Evolutionary conservation across 139 green algal genomes (phyloP), one percentile per base, ranked within the genome.

Genomic region (Ulvella scutata): DNA sequence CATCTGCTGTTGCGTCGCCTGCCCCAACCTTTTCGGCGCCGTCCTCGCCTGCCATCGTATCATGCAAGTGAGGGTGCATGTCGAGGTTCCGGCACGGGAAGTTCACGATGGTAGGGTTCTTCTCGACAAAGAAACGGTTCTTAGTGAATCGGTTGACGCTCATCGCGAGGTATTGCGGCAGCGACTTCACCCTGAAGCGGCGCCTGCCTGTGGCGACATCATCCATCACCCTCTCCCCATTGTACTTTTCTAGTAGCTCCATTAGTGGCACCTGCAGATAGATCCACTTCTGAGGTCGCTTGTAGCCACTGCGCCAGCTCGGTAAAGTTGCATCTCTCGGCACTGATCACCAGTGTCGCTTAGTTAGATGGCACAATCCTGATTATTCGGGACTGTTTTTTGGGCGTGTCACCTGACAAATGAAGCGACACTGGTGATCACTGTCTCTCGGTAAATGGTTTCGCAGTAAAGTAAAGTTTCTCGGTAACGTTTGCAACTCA

Each of bases 41-140:
- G 0, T 33, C 43, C 23, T 35, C 40, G 23, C 72, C 37, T 26
- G 82, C 78, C 29, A 34, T 7, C 21, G 72, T 6, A 26, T 67
- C 78, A 44, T 62, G 37, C 26, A 83, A 83, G 9, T 87, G 43
- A 2, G 92, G 90, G 7, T 76, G 34, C 51, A 98, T 79, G 60
- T 97, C 90, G 79, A 98, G 79, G 76, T 89, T 90, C 72, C 92
- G 93, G 13, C 98, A 87, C 0, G 94, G 94, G 78, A 98, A 99
- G 81, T 96, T 98, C 29, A 99, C 94, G 59, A 98, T 90, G 61
- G 93, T 98, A 37, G 91, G 93, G 84, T 98, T 98, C 85, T 98
- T 98, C 82, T 96, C 92, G 10, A 90, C 44, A 78, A 91, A 93
- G 76, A 95, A 95, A 80, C 90, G 92, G 86, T 96, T 97, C 72